phyloP scores from a whole-genome alignment of 78 protist species.

The Capsaspora owczarzaki region DNA sequence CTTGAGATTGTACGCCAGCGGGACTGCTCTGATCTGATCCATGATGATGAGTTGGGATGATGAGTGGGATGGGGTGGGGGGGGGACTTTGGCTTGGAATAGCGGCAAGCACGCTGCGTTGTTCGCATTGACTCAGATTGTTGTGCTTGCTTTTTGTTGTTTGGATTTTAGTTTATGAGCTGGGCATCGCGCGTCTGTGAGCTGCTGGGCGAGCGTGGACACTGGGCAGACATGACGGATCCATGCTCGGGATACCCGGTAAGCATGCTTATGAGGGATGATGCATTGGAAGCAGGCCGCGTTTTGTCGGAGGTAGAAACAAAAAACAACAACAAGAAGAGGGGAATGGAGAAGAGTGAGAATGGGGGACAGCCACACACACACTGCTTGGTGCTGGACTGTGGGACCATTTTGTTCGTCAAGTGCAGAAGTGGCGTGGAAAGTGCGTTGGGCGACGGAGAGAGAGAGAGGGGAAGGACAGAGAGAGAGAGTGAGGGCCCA shows the following conservation, averaged over 20 bases:
- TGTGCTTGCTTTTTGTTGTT: background rate
- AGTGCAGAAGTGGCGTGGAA: no score
- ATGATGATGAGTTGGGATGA: background rate
- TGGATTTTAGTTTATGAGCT: background rate
- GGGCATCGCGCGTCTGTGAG: background rate
- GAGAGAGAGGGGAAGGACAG: no score
- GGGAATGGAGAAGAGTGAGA: no score
- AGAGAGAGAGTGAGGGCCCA: no score
- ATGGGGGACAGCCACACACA: no score
- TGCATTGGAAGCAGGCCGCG: no score
- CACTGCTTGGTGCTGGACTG: no score
- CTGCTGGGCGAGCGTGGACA: background rate
- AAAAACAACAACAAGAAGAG: no score
- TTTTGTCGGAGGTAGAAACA: no score
- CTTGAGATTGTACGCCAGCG: background rate
- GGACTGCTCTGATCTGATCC: background rate
- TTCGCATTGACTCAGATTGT: background rate
- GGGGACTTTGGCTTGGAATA: no score
- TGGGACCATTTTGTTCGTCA: no score
- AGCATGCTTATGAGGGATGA: background rate
- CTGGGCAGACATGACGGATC: conserved; percentile 3
- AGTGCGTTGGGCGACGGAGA: no score
- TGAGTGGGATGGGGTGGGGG: background rate
- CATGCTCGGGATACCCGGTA: conserved; percentile 2
- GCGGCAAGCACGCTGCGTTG: background rate